phyloP scores from a whole-genome alignment of 2,329 filamentous ascomycete species.

The Clonostachys chloroleuca region DNA sequence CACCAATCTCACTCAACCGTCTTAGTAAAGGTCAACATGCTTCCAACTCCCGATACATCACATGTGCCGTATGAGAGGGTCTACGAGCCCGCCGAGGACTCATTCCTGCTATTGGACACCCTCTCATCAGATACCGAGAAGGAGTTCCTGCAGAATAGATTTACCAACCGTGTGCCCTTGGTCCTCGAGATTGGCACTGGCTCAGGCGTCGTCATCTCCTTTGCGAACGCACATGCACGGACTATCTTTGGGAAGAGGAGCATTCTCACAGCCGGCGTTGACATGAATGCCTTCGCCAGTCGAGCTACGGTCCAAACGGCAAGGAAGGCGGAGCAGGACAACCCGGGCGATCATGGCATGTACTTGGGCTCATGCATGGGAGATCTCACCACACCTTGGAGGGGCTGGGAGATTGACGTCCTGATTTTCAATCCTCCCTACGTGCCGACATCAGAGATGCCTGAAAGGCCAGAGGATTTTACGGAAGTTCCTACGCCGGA shows the following conservation, averaged over 20 bases:
- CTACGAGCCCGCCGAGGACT: conserved; percentile 96
- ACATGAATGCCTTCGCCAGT: conserved; percentile 85
- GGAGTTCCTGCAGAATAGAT: conserved; percentile 62
- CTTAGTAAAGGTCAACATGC: conserved; percentile 50
- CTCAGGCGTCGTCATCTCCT: conserved; percentile 90
- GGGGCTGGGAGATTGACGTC: conserved; percentile 62
- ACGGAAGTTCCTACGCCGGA: conserved; percentile 12
- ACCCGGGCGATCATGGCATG: conserved; percentile 29
- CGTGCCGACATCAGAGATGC: conserved; percentile 78
- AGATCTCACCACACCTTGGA: conserved; percentile 64
- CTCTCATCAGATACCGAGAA: conserved; percentile 69
- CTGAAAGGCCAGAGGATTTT: conserved; percentile 37
- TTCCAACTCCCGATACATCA: conserved; percentile 89
- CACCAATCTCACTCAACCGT: neutral
- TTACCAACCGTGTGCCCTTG: conserved; percentile 51
- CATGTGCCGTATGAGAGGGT: conserved; percentile 86
- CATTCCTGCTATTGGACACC: conserved; percentile 88
- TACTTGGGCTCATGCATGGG: conserved; percentile 66
- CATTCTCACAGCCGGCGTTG: conserved; percentile 71
- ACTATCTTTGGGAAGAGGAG: conserved; percentile 68
- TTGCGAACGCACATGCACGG: conserved; percentile 71
- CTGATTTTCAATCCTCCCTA: conserved; percentile 97
- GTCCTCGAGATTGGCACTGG: conserved; percentile 86
- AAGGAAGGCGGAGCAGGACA: conserved; percentile 29
- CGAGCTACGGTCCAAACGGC: conserved; percentile 69